Percentiles rank a stretch among this genome's conserved stretches.
phyloP scores from a whole-genome alignment of 1,284 basidiomycete genomes.

The Rhodotorula sp. region DNA sequence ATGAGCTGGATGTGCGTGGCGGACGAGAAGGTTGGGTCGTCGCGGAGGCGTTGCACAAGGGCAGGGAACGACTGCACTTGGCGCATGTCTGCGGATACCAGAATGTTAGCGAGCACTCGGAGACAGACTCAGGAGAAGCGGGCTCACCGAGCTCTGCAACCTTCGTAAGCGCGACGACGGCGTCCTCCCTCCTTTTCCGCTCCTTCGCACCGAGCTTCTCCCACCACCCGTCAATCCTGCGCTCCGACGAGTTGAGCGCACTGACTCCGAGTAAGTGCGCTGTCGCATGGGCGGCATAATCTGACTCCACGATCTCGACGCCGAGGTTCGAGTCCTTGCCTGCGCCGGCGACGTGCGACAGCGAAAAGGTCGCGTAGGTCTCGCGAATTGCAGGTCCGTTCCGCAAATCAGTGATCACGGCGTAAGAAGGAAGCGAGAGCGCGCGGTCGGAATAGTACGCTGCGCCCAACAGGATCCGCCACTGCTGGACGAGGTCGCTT shows the following conservation, averaged over 20 bases:
- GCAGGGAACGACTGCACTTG: conserved; percentile 6
- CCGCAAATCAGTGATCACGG: too few species aligned
- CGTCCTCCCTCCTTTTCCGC: background rate
- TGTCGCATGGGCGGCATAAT: conserved; percentile 17
- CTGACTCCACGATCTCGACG: conserved; percentile 28
- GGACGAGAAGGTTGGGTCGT: conserved; percentile 3
- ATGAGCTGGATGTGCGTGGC: conserved; percentile 11
- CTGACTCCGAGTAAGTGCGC: conserved; percentile 14
- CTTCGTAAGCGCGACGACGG: conserved; percentile 10
- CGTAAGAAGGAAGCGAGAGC: too few species aligned
- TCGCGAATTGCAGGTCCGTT: conserved; percentile 2
- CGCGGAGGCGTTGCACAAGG: conserved; percentile 4
- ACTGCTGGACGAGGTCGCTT: conserved; percentile 3
- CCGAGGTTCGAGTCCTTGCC: background rate
- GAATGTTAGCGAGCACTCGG: too few species aligned
- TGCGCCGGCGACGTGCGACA: conserved; percentile 18
- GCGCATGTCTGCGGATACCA: conserved; percentile 18
- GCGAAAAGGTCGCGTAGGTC: conserved; percentile 24
- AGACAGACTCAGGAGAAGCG: background rate
- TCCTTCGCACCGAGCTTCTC: background rate
- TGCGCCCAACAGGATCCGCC: conserved; percentile 19
- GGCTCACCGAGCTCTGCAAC: conserved; percentile 22
- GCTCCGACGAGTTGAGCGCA: background rate
- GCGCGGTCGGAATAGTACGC: conserved; percentile 5
- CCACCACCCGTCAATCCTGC: conserved; percentile 19